Base-by-base conservation (phyloP, 2,329 filamentous ascomycete species). In the Phyllosticta ampelicida region DNA sequence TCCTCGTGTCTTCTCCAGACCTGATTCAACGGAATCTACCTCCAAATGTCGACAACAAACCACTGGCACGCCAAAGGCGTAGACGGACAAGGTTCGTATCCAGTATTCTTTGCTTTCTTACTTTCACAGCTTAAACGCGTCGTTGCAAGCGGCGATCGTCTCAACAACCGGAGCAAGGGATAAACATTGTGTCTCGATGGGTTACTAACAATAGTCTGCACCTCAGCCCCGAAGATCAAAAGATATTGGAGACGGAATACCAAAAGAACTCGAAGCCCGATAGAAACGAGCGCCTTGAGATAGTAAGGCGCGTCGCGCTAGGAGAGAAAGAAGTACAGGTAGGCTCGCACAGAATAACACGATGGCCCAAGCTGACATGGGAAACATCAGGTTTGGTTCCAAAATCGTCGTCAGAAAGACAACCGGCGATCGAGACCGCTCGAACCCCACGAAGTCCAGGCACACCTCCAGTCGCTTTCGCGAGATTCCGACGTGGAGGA, bases 321-420 rank as follows among this genome's bases (percentile, higher is more conserved):
- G 92, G 89, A 64, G 91, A 96, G 76, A 96, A 96, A 73, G 91
- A 96, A 77, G 90, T 96, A 44, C 92, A 96, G 84, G 92, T 96
- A 76, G 73, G 73, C 29, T 20, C 51, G 53, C 29, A 28, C n/a
- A 49, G 16, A 10, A 26, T 19, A 29, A 55, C 54, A 26, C 19
- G 48, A n/a, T 60, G 62, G 62, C 60, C 61, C 53, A 62, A 63
- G 68, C 60, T 60, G 55, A 63, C 65, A 50, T 62, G 56, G 10
- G 54, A 21, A 54, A 44, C 19, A 49, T 50, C 64, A 96, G 92
- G 96, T 96, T 66, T 97, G 92, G 92, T 96, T 96, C 74, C 92
- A 96, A 69, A 96, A 96, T 68, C 84, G 90, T 68, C 83, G 92
- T 63, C 92, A 97, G 72, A 96, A 95, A 73, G 89, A 95, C 71